A percentile compares a stretch with the other conserved stretches of the same genome.
These are phyloP conservation scores for Gardenia jasminoides DNA, from an alignment of 257 asterid species.

Conservation along the genomic window DNA sequence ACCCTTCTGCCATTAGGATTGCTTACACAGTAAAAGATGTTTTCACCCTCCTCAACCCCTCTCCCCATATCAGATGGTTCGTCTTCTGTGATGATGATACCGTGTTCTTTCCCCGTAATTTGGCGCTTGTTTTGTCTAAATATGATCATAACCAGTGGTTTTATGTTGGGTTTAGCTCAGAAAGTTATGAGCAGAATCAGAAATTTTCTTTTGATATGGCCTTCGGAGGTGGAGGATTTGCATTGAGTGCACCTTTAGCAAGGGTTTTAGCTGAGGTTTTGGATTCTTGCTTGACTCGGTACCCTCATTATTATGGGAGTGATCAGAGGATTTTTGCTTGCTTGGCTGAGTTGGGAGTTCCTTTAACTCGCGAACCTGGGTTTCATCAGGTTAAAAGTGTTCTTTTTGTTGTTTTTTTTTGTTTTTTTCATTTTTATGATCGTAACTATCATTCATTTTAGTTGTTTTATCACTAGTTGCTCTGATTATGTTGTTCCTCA, in stretches of 20 bases:
- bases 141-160: constrained; percentile 59
- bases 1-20: constrained; percentile 56
- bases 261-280: constrained; percentile 59
- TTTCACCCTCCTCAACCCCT: constrained; percentile 29
- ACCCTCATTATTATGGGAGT: constrained; percentile 71
- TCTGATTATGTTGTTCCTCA: background rate
- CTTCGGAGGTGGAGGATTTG: constrained; percentile 85
- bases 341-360: constrained; percentile 75
- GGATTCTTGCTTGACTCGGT: constrained; percentile 68
- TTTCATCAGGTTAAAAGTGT: constrained; percentile 65
- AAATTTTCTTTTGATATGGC: constrained; percentile 71
- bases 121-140: constrained; percentile 56
- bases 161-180: constrained; percentile 59
- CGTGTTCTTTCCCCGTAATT: constrained; percentile 53
- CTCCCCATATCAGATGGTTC: constrained; percentile 57
- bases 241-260: constrained; percentile 68
- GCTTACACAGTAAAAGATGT: constrained; percentile 67
- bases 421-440: background rate
- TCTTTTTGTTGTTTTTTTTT: no score
- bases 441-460: background rate
- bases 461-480: background rate
- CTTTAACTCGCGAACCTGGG: constrained; percentile 63
- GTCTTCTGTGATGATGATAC: constrained; percentile 83
- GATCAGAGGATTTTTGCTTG: constrained; percentile 80
- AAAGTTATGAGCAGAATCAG: constrained; percentile 73